These are phyloP conservation scores for Cyanidiococcus yangmingshanensis DNA, from an alignment of 23 red algal genomes.

Conservation along the genomic window DNA sequence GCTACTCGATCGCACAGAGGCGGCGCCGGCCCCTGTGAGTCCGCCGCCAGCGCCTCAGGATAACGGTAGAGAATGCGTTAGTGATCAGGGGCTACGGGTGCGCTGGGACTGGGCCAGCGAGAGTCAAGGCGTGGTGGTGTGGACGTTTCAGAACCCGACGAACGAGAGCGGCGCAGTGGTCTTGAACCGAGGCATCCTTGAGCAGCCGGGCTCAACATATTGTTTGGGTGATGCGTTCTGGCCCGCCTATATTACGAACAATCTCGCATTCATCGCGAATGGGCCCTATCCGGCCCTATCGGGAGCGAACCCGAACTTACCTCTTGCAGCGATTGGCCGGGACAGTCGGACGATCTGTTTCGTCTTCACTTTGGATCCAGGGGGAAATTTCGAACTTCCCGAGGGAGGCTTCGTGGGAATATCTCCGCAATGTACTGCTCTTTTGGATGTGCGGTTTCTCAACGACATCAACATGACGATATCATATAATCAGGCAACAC, in stretches of 20 bases:
- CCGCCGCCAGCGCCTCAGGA: constrained; percentile 2
- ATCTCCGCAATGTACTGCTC: not conserved
- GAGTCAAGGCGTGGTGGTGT: constrained; percentile 8
- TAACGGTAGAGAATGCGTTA: constrained; percentile 3
- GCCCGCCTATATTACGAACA: constrained; percentile 23
- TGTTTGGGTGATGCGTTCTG: constrained; percentile 31
- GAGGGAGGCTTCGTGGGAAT: constrained; percentile 1
- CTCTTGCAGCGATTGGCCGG: not conserved
- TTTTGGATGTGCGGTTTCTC: not conserved
- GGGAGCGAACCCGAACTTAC: not conserved
- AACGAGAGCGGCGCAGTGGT: constrained; percentile 18
- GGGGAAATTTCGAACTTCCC: not conserved
- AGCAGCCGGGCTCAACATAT: constrained; percentile 22
- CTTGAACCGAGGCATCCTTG: constrained; percentile 19
- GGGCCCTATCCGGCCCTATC: constrained; percentile 10
- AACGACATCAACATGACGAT: constrained; percentile 3
- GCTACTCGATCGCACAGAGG: not conserved
- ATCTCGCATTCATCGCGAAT: constrained; percentile 18
- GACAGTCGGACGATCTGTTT: not conserved
- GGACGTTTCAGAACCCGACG: constrained; percentile 31
- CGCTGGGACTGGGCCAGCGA: constrained; percentile 13
- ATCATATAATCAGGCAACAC: not conserved
- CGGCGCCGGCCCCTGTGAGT: constrained; percentile 1
- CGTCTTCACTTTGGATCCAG: constrained; percentile 2
- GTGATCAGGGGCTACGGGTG: constrained; percentile 14